Conservation (phyloP, 2,329 filamentous ascomycete genomes). For the Aspergillus costaricaensis region DNA sequence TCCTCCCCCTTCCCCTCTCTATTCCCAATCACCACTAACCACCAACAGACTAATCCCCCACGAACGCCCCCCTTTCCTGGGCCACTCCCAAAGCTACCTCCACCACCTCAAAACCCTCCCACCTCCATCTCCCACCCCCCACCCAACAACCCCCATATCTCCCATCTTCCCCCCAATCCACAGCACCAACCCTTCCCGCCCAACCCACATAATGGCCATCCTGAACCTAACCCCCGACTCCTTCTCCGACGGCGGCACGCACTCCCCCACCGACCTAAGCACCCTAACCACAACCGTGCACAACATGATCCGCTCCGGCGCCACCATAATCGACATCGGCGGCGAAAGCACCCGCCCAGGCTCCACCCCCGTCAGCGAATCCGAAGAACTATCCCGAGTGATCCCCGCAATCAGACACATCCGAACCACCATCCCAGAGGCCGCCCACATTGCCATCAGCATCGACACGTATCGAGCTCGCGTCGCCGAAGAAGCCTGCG, state of each 20-base stretch:
- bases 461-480: slow-evolving; percentile 89
- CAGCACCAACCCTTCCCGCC: slow-evolving; percentile 56
- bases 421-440: slow-evolving; percentile 63
- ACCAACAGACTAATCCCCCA: slow-evolving; percentile 46
- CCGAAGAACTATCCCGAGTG: slow-evolving; percentile 76
- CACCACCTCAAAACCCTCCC: slow-evolving; percentile 38
- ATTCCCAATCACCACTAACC: slow-evolving; percentile 16
- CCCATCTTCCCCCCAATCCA: slow-evolving; percentile 55
- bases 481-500: slow-evolving; percentile 75
- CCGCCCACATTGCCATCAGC: slow-evolving; percentile 69
- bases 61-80: slow-evolving; percentile 34
- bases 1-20: background rate
- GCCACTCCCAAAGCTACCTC: slow-evolving; percentile 35
- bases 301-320: slow-evolving; percentile 66
- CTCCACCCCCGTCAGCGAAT: slow-evolving; percentile 65
- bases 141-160: slow-evolving; percentile 43
- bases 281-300: slow-evolving; percentile 61
- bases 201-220: slow-evolving; percentile 87
- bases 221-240: slow-evolving; percentile 94
- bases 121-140: slow-evolving; percentile 38
- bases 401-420: slow-evolving; percentile 77
- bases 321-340: slow-evolving; percentile 86
- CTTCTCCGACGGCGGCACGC: slow-evolving; percentile 84
- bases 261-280: slow-evolving; percentile 52
- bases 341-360: slow-evolving; percentile 89